Evolutionary conservation across 208 protist species (phyloP).

Genomic region (Blastocrithidia nonstop): DNA sequence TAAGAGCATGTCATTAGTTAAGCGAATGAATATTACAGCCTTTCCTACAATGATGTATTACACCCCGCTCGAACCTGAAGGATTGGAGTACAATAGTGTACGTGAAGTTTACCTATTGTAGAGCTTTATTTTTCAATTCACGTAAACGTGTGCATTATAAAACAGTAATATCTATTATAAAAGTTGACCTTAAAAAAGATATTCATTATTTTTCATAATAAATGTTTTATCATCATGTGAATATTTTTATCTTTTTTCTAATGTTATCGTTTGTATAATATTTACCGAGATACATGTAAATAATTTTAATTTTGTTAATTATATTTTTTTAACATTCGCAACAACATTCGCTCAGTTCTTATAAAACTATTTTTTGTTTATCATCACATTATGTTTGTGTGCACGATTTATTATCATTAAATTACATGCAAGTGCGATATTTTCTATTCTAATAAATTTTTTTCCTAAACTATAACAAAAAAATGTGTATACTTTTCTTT

Average conservation of each 20-base stretch:
- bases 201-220: neutral
- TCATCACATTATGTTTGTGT: too few relatives aligned
- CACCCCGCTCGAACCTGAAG: slow-evolving; percentile 43
- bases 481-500: too few relatives aligned
- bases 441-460: too few relatives aligned
- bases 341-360: too few relatives aligned
- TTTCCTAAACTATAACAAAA: too few relatives aligned
- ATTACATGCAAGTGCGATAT: too few relatives aligned
- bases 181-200: slow-evolving; percentile 1
- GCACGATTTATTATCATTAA: slow-evolving; percentile 5
- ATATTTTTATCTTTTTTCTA: slow-evolving; percentile 7
- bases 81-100: slow-evolving; percentile 31
- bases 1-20: slow-evolving; percentile 23
- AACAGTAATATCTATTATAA: too few relatives aligned
- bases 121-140: slow-evolving; percentile 75
- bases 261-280: neutral
- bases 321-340: too few relatives aligned
- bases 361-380: too few relatives aligned
- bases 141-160: slow-evolving; percentile 7
- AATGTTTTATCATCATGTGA: neutral
- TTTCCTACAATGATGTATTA: slow-evolving; percentile 54
- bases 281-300: slow-evolving; percentile 10
- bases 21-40: slow-evolving; percentile 21
- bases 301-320: too few relatives aligned
- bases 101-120: slow-evolving; percentile 28